Conservation (phyloP, 176 grass and related monocot species). For the Neostapfia colusana region DNA sequence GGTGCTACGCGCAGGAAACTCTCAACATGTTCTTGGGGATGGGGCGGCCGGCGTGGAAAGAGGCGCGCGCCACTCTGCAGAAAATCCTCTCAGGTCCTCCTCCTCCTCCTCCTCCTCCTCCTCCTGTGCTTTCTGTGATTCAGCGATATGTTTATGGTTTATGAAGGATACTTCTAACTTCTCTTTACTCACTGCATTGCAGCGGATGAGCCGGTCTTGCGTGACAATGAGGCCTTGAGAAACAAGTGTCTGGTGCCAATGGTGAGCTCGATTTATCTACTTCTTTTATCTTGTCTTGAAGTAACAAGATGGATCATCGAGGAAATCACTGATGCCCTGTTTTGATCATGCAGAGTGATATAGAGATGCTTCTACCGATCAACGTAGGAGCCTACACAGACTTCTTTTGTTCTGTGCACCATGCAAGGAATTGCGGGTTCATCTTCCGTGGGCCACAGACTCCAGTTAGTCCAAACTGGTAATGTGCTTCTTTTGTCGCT, state of each 20-base stretch:
- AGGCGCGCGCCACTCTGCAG: constrained; percentile 85
- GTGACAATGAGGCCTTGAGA: constrained; percentile 73
- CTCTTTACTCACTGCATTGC: constrained; percentile 13
- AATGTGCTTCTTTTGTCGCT: constrained; percentile 36
- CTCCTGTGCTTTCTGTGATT: too few species aligned
- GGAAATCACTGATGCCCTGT: constrained; percentile 2
- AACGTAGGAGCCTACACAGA: constrained; percentile 88
- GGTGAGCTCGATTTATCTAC: constrained; percentile 37
- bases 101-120: background rate
- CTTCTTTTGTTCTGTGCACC: constrained; percentile 91
- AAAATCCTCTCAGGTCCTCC: constrained; percentile 73
- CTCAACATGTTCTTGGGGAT: constrained; percentile 90
- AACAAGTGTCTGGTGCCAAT: constrained; percentile 80
- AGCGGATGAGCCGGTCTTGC: constrained; percentile 79
- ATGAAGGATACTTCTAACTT: background rate
- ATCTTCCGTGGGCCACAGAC: constrained; percentile 89
- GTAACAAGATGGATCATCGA: background rate
- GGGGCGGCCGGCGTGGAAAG: constrained; percentile 87
- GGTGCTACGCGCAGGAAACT: constrained; percentile 56
- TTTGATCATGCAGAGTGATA: constrained; percentile 53
- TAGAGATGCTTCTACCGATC: constrained; percentile 85
- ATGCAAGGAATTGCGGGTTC: constrained; percentile 85
- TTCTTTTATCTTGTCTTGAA: background rate
- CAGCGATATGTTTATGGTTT: too few species aligned
- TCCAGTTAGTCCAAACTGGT: constrained; percentile 88